phyloP scores from a whole-genome alignment of 352 stramenopile genomes.

The Globisporangium acanthophoron region DNA sequence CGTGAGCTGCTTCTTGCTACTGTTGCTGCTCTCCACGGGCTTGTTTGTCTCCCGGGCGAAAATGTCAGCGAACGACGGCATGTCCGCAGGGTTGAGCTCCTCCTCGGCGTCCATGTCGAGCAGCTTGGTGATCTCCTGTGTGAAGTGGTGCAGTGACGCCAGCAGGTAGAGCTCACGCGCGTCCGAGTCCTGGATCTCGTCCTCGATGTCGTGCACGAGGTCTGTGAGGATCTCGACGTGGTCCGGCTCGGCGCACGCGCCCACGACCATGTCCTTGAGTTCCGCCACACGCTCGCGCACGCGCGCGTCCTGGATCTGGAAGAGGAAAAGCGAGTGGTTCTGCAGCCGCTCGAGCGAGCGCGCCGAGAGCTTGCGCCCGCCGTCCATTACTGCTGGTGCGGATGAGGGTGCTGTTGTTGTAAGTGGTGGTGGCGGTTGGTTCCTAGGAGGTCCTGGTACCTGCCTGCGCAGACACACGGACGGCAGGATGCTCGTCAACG shows the following conservation, averaged over 20 bases:
- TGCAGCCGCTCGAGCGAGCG: slow-evolving; percentile 25
- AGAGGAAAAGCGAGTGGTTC: slow-evolving; percentile 58
- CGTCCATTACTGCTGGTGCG: neutral
- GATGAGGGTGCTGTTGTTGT: neutral
- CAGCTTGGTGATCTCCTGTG: slow-evolving; percentile 59
- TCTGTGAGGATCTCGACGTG: slow-evolving; percentile 41
- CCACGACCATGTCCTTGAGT: slow-evolving; percentile 44
- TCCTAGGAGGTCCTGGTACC: too few relatives aligned
- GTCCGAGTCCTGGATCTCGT: slow-evolving; percentile 47
- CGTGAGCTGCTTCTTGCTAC: slow-evolving; percentile 1
- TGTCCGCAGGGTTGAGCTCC: slow-evolving; percentile 15
- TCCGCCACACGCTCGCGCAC: slow-evolving; percentile 32
- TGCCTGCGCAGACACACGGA: too few relatives aligned
- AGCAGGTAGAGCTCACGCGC: slow-evolving; percentile 43
- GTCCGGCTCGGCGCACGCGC: slow-evolving; percentile 35
- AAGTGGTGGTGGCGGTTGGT: neutral
- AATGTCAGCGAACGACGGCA: slow-evolving; percentile 21
- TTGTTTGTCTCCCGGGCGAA: slow-evolving; percentile 10
- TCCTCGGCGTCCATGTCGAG: slow-evolving; percentile 39
- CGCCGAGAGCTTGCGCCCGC: slow-evolving; percentile 6
- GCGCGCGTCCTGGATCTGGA: slow-evolving; percentile 44
- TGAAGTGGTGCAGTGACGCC: slow-evolving; percentile 50
- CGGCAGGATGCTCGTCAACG: too few relatives aligned
- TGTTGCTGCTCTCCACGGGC: slow-evolving; percentile 6
- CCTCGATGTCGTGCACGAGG: slow-evolving; percentile 15